A percentile compares a stretch with the other conserved stretches of the same genome.
Evolutionary conservation across 2,329 filamentous ascomycete species (phyloP).

Genomic region (Ophiostoma ulmi): DNA sequence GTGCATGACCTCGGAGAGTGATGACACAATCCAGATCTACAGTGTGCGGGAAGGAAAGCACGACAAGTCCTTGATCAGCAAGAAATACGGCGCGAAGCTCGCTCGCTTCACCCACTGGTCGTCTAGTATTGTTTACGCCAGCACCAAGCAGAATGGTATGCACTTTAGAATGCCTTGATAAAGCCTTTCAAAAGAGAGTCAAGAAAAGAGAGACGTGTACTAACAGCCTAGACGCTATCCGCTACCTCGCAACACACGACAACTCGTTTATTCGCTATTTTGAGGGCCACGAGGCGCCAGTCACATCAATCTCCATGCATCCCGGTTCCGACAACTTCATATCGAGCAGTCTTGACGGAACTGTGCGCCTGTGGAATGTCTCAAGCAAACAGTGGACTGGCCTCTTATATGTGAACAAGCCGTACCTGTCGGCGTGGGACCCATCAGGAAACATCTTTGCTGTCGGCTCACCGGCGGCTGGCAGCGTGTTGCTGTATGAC

Average conservation of each 20-base stretch:
- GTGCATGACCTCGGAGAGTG: slow-evolving; percentile 83
- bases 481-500: slow-evolving; percentile 83
- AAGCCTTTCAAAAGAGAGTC: background rate
- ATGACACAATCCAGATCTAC: slow-evolving; percentile 94
- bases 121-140: slow-evolving; percentile 89
- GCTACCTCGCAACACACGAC: slow-evolving; percentile 86
- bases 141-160: slow-evolving; percentile 86
- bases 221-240: slow-evolving; percentile 62
- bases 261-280: slow-evolving; percentile 97
- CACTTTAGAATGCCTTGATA: too few relatives aligned
- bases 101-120: slow-evolving; percentile 91
- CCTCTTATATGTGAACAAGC: slow-evolving; percentile 71
- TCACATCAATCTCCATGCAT: slow-evolving; percentile 78
- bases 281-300: slow-evolving; percentile 76
- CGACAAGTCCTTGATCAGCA: slow-evolving; percentile 83
- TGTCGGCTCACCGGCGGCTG: slow-evolving; percentile 74
- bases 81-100: slow-evolving; percentile 94
- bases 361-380: slow-evolving; percentile 85
- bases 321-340: slow-evolving; percentile 87
- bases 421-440: slow-evolving; percentile 83
- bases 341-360: slow-evolving; percentile 85
- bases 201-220: background rate
- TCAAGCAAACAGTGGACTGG: slow-evolving; percentile 75
- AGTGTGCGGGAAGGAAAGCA: slow-evolving; percentile 86
- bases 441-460: slow-evolving; percentile 90